Base-by-base conservation (phyloP, 352 stramenopile species). In the Phytophthora syringae region DNA sequence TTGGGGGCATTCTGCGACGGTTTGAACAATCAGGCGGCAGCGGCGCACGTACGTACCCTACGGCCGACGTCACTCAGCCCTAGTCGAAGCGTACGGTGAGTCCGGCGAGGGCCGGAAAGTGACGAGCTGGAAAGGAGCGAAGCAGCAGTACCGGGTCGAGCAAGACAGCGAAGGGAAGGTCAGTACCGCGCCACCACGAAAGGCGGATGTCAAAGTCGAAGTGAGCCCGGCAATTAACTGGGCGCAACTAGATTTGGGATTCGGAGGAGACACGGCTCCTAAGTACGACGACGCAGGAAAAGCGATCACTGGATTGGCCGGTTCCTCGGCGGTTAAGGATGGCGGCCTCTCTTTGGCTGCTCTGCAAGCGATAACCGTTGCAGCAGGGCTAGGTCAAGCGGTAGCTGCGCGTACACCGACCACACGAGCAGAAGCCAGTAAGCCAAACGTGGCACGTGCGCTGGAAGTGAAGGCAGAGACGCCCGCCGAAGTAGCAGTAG, bases 381-480 rank as follows among this genome's bases (percentile, higher is more conserved):
- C 28, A 10, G 44, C 44, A 1, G 44, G 24, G 5, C 1, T 51
- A 37, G 44, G 44, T 20, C 44, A 21, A n/a, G 44, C 20, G 28
- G 20, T 9, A 39, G 32, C 32, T 39, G 32, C 32, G 7, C 32
- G 12, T 16, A 16, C 32, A 2, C 32, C 32, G 11, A 2, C 32
- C 12, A 16, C 12, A 39, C 34, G 24, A n/a, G 2, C 43, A 20
- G 43, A 16, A 5, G 9, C 43, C 5, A 34, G 43, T 5, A 51
- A 51, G 24, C 4, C 43, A 7, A 51, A 51, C 21, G 43, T 51
- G 12, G 2, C 43, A 3, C 10, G 43, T 2, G 3, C 43, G 2
- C 22, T 51, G 43, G 43, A 51, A 34, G 43, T 51, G 43, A 51
- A 51, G 43, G n/a, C n/a, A n/a, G n/a, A n/a, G n/a, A n/a, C n/a